A percentile compares a stretch with the other conserved stretches of the same genome.
phyloP scores from a whole-genome alignment of 1,139 yeast genomes.

The Taiozyma sp. region DNA sequence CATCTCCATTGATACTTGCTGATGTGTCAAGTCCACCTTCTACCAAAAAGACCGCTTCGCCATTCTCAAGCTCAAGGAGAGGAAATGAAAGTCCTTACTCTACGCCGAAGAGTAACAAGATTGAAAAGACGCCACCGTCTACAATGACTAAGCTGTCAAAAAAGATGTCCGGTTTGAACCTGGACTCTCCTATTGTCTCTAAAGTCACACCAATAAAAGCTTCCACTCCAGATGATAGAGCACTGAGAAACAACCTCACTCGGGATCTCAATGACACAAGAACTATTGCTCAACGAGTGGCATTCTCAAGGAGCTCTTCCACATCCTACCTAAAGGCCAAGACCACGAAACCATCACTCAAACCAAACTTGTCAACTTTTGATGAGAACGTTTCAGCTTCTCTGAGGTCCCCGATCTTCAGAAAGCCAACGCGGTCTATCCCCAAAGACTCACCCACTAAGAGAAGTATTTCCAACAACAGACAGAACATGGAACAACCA shows the following conservation, averaged over 20 bases:
- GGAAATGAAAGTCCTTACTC: neutral
- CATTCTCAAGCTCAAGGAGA: neutral
- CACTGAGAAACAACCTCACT: neutral
- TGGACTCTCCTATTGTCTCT: conserved; percentile 1
- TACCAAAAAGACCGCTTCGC: neutral
- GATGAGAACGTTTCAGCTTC: neutral
- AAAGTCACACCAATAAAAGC: neutral
- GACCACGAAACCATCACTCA: neutral
- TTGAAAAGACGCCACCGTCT: conserved; percentile 9
- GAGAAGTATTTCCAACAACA: conserved; percentile 1
- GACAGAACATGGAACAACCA: neutral
- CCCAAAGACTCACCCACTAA: conserved; percentile 3
- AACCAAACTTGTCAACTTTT: neutral
- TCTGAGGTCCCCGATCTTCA: neutral
- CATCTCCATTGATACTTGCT: conserved; percentile 10
- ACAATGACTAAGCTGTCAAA: conserved; percentile 11
- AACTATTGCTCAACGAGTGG: neutral
- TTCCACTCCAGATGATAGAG: neutral
- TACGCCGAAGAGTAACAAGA: neutral
- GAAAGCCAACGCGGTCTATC: neutral
- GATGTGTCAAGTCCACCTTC: neutral
- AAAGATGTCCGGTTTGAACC: conserved; percentile 4
- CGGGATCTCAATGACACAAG: neutral
- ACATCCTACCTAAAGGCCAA: neutral
- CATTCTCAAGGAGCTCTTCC: neutral